These are phyloP conservation scores for Aspergillus unguis DNA, from an alignment of 2,329 filamentous ascomycete species.

Conservation along the genomic window DNA sequence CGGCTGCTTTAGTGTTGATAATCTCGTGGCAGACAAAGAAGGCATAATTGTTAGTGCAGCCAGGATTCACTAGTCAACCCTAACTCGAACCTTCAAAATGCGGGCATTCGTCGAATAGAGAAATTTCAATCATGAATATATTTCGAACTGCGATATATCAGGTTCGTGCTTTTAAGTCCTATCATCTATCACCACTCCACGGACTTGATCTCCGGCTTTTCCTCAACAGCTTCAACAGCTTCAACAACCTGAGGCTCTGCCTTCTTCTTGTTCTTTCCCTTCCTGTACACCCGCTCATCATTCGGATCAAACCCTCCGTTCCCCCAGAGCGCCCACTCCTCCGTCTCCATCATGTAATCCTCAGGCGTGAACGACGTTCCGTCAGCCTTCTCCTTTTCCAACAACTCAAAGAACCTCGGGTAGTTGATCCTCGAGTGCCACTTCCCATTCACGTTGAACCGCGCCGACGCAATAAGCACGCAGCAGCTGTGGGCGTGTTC, in stretches of 20 bases:
- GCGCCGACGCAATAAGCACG: conserved; percentile 75
- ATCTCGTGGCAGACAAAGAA: no score
- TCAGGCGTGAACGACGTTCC: conserved; percentile 75
- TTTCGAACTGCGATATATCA: no score
- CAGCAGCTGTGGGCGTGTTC: conserved; percentile 97
- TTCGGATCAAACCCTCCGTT: conserved; percentile 91
- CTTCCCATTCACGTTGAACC: conserved; percentile 71
- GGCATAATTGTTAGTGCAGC: no score
- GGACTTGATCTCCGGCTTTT: neutral
- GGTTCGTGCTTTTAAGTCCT: no score
- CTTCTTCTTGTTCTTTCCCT: conserved; percentile 58
- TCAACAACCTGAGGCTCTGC: neutral
- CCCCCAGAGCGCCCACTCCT: conserved; percentile 93
- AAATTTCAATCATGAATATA: no score
- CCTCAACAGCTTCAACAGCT: neutral
- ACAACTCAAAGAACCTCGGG: conserved; percentile 76
- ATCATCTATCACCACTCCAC: no score
- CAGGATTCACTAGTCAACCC: no score
- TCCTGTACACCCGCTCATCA: conserved; percentile 81
- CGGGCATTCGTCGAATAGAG: no score
- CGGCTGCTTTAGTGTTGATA: no score
- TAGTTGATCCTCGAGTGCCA: conserved; percentile 96
- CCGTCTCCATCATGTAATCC: conserved; percentile 86
- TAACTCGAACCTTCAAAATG: no score
- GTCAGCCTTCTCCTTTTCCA: conserved; percentile 58